Conservation (phyloP, 805 yeast species). For the Suhomyces tanzawaensis region DNA sequence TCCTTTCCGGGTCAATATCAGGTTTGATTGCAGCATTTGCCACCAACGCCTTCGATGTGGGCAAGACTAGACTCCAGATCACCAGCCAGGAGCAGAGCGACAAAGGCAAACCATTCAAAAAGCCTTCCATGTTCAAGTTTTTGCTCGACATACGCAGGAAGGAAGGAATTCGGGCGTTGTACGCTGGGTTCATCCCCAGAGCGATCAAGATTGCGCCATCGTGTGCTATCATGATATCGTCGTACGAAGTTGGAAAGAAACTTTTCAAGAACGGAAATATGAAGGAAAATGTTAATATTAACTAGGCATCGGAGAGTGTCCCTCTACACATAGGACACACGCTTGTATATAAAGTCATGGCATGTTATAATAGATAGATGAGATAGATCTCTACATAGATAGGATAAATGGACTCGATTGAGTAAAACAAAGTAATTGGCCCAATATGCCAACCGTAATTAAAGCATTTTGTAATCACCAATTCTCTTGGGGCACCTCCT, state of each 20-base stretch:
- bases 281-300: conserved; percentile 1
- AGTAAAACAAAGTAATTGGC: no score
- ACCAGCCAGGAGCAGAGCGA: conserved; percentile 35
- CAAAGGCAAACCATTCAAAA: conserved; percentile 13
- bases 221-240: conserved; percentile 97
- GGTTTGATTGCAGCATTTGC: conserved; percentile 82
- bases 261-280: conserved; percentile 29
- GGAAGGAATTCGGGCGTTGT: conserved; percentile 85
- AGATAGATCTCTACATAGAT: no score
- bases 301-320: neutral
- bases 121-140: conserved; percentile 64
- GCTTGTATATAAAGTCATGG: no score
- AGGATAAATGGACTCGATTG: no score
- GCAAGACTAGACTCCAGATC: conserved; percentile 84
- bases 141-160: conserved; percentile 57
- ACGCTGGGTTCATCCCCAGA: conserved; percentile 83
- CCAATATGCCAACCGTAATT: no score
- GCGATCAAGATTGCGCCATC: conserved; percentile 92
- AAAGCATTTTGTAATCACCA: neutral
- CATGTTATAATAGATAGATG: no score
- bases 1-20: conserved; percentile 77
- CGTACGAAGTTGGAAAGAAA: conserved; percentile 85
- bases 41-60: conserved; percentile 97
- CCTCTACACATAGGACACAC: neutral
- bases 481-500: neutral